phyloP scores from a whole-genome alignment of 495 filamentous ascomycete species.

The Echria macrotheca region DNA sequence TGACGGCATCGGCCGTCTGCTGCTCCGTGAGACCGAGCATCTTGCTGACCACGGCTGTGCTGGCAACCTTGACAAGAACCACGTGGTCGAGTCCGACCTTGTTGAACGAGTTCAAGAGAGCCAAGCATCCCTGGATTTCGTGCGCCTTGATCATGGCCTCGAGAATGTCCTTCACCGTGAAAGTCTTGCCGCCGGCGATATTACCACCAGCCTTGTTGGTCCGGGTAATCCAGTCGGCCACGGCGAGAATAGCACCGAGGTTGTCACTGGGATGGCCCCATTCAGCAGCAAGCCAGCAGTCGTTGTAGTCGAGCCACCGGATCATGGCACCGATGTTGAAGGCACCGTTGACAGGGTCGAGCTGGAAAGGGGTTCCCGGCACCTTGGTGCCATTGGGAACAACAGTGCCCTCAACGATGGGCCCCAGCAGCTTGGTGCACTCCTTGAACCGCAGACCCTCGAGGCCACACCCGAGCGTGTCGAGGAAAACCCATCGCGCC shows the following conservation, averaged over 20 bases:
- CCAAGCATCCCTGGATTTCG: slow-evolving; percentile 96
- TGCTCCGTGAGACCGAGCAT: slow-evolving; percentile 84
- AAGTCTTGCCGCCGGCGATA: slow-evolving; percentile 75
- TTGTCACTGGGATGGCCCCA: slow-evolving; percentile 99
- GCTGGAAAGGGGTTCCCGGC: slow-evolving; percentile 85
- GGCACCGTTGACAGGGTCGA: slow-evolving; percentile 91
- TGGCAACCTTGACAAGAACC: slow-evolving; percentile 95
- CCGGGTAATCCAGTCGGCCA: slow-evolving; percentile 94
- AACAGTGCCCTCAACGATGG: slow-evolving; percentile 80
- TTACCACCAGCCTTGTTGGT: slow-evolving; percentile 91
- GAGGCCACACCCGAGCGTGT: slow-evolving; percentile 93
- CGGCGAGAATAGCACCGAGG: slow-evolving; percentile 88
- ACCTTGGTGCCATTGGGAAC: slow-evolving; percentile 93
- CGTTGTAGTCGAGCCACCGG: slow-evolving; percentile 98
- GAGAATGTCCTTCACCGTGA: slow-evolving; percentile 82
- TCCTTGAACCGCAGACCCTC: slow-evolving; percentile 94
- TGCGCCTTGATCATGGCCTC: slow-evolving; percentile 99
- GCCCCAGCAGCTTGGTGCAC: slow-evolving; percentile 92
- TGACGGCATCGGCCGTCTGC: slow-evolving; percentile 91
- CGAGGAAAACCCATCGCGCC: slow-evolving; percentile 80
- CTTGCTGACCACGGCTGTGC: slow-evolving; percentile 86
- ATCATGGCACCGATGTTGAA: slow-evolving; percentile 99
- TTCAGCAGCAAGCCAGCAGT: slow-evolving; percentile 98
- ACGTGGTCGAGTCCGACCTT: slow-evolving; percentile 98
- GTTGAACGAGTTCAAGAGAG: slow-evolving; percentile 96